A percentile compares a stretch with the other conserved stretches of the same genome.
Conservation (phyloP, 208 protist genomes). For the Blastocrithidia nonstop region DNA sequence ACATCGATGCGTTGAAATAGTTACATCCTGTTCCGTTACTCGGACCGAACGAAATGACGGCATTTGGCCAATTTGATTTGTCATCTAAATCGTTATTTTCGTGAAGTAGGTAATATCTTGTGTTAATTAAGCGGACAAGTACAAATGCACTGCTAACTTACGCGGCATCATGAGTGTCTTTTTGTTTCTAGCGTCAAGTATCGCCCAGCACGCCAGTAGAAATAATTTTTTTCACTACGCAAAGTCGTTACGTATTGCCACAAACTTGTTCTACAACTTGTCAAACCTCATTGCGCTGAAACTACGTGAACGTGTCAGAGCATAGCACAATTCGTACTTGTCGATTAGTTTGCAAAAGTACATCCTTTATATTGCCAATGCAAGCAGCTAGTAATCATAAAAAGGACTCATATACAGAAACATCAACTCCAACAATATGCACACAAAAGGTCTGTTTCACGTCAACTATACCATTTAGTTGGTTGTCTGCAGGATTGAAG, state of each 20-base stretch:
- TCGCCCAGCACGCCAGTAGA: constrained; percentile 21
- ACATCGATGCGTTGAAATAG: constrained; percentile 37
- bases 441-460: too few species aligned
- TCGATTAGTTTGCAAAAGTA: too few species aligned
- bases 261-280: too few species aligned
- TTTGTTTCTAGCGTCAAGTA: constrained; percentile 15
- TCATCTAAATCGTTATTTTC: constrained; percentile 1
- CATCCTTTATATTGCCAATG: too few species aligned
- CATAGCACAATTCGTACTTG: constrained; percentile 35
- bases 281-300: constrained; percentile 40
- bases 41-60: constrained; percentile 19
- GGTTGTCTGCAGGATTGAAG: too few species aligned
- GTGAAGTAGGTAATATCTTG: constrained; percentile 33
- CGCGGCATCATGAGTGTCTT: not conserved
- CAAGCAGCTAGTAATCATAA: too few species aligned
- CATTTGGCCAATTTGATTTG: not conserved
- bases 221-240: constrained; percentile 7
- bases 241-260: constrained; percentile 9
- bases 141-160: too few species aligned
- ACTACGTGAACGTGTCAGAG: constrained; percentile 21
- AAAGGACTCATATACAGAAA: too few species aligned
- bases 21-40: constrained; percentile 25
- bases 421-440: too few species aligned
- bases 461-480: too few species aligned
- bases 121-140: constrained; percentile 15